Percentiles rank a stretch among this genome's conserved stretches.
phyloP scores from a whole-genome alignment of 1,284 basidiomycete genomes.

The Ustilago nuda region DNA sequence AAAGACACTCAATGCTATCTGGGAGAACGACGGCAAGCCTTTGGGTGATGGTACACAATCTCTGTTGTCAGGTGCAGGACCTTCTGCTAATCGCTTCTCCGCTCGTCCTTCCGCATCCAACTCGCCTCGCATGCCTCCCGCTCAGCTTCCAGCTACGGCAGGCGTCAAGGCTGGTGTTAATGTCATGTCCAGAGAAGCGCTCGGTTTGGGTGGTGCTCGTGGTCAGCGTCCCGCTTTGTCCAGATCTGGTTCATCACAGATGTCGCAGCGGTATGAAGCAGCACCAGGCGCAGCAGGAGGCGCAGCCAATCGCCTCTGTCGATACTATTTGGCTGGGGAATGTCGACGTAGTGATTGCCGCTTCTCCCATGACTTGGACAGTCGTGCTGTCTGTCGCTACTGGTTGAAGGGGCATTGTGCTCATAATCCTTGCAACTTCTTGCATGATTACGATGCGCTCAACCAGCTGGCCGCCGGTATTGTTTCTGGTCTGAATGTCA shows the following conservation, averaged over 20 bases:
- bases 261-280: slow-evolving; percentile 21
- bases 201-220: slow-evolving; percentile 24
- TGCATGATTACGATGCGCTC: slow-evolving; percentile 73
- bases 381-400: slow-evolving; percentile 86
- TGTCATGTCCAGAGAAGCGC: slow-evolving; percentile 53
- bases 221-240: slow-evolving; percentile 27
- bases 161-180: slow-evolving; percentile 54
- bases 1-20: slow-evolving; percentile 88
- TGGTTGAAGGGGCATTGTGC: slow-evolving; percentile 90
- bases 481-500: slow-evolving; percentile 65
- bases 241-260: slow-evolving; percentile 29
- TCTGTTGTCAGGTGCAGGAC: slow-evolving; percentile 28
- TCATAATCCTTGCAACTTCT: slow-evolving; percentile 65
- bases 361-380: slow-evolving; percentile 74
- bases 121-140: slow-evolving; percentile 23
- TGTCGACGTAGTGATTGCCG: slow-evolving; percentile 95
- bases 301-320: slow-evolving; percentile 76
- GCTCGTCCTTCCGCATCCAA: neutral
- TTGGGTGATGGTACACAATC: slow-evolving; percentile 38
- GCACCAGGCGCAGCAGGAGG: slow-evolving; percentile 13
- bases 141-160: slow-evolving; percentile 40
- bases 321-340: slow-evolving; percentile 96
- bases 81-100: slow-evolving; percentile 8
- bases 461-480: slow-evolving; percentile 74
- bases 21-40: slow-evolving; percentile 73